A percentile compares a stretch with the other conserved stretches of the same genome.
phyloP scores from a whole-genome alignment of 192 early-diverging fungal species.

The Thoreauomyces humboldtii region DNA sequence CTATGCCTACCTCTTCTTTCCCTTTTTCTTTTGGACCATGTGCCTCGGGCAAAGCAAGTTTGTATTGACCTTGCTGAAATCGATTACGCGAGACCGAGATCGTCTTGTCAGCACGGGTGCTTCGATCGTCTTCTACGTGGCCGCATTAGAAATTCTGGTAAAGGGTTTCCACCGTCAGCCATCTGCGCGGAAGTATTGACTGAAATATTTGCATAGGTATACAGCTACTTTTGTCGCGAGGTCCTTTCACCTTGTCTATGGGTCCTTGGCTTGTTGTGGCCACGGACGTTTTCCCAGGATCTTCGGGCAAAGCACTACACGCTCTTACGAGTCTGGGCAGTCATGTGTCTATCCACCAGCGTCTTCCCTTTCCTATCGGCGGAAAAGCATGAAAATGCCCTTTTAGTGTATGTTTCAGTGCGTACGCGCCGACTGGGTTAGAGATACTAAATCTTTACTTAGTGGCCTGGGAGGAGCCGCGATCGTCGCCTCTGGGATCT shows the following conservation, averaged over 20 bases:
- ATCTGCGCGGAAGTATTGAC: not conserved
- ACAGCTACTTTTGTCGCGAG: constrained; percentile 80
- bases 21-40: constrained; percentile 76
- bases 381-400: constrained; percentile 73
- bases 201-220: constrained; percentile 50
- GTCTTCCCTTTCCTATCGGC: constrained; percentile 87
- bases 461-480: constrained; percentile 36
- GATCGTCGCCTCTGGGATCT: constrained; percentile 27
- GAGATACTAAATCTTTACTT: too few relatives aligned
- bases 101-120: not conserved
- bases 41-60: constrained; percentile 17
- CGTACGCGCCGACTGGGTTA: not conserved
- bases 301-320: constrained; percentile 45
- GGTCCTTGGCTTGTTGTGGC: constrained; percentile 62
- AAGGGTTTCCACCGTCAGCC: not conserved
- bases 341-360: constrained; percentile 68
- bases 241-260: constrained; percentile 64
- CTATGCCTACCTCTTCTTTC: constrained; percentile 85
- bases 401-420: constrained; percentile 49
- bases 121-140: constrained; percentile 50
- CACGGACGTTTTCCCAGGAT: constrained; percentile 52
- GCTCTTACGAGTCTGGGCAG: constrained; percentile 64
- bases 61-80: not conserved
- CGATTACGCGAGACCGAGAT: not conserved
- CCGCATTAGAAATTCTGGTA: constrained; percentile 77